phyloP scores from a whole-genome alignment of 202 grass and related monocot genomes.

The Cymbopogon flexuosus region DNA sequence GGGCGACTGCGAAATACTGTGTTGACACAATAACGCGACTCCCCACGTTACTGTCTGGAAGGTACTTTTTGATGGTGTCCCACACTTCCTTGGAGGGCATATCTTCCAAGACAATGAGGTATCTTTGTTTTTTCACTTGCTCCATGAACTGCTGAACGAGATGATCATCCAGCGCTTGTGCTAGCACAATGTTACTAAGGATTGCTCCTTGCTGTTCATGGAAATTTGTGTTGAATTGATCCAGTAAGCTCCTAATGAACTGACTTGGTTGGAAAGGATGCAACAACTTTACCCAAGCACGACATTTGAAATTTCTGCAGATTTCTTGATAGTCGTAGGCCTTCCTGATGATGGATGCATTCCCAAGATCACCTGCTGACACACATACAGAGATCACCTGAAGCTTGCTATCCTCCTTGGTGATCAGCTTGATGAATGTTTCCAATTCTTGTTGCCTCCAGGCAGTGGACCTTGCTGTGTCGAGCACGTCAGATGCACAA shows the following conservation, averaged over 20 bases:
- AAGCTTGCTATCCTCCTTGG: neutral
- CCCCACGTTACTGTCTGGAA: neutral
- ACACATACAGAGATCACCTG: neutral
- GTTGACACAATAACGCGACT: neutral
- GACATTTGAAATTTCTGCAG: neutral
- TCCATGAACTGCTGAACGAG: neutral
- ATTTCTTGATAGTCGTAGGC: neutral
- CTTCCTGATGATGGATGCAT: neutral
- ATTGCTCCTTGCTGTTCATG: too few relatives aligned
- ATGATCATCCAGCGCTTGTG: too few relatives aligned
- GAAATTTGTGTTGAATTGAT: too few relatives aligned
- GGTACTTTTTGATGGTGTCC: neutral
- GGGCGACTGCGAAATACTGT: neutral
- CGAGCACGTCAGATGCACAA: neutral
- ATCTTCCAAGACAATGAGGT: neutral
- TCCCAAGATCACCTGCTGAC: too few relatives aligned
- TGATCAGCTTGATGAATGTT: neutral
- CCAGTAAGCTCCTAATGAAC: too few relatives aligned
- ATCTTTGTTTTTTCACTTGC: neutral
- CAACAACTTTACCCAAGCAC: neutral
- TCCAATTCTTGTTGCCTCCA: neutral
- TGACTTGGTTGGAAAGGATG: too few relatives aligned
- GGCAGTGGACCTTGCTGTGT: too few relatives aligned
- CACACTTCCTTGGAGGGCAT: neutral
- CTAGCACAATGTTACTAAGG: too few relatives aligned